A percentile compares a stretch with the other conserved stretches of the same genome.
phyloP scores from a whole-genome alignment of 352 stramenopile genomes.

The Globisporangium paroecandrum region DNA sequence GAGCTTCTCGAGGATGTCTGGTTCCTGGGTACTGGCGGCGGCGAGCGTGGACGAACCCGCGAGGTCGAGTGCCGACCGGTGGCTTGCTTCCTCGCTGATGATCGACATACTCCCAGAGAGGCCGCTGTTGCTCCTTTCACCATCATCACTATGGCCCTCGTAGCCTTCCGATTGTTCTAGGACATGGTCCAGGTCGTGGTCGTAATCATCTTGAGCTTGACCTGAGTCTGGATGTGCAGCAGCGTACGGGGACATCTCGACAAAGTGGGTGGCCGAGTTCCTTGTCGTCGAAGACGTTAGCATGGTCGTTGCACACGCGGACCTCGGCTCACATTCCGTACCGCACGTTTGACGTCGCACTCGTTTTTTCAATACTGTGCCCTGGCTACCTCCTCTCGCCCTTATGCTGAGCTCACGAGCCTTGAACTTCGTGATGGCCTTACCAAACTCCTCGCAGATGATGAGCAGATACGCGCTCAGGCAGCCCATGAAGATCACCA shows the following conservation, averaged over 20 bases:
- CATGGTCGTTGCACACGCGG: background rate
- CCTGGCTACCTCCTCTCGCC: background rate
- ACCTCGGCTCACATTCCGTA: background rate
- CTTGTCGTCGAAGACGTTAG: background rate
- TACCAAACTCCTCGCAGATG: slow-evolving; percentile 13
- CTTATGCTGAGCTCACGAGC: background rate
- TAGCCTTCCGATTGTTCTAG: background rate
- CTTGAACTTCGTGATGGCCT: background rate
- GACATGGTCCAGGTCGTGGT: background rate
- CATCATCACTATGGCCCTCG: background rate
- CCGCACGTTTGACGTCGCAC: background rate
- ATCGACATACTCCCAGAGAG: background rate
- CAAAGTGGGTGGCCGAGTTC: background rate
- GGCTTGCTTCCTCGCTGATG: background rate
- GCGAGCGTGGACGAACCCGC: background rate
- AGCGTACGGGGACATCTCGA: background rate
- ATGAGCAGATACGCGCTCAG: slow-evolving; percentile 15
- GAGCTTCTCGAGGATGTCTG: slow-evolving; percentile 26
- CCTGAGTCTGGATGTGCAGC: background rate
- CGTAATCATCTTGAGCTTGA: background rate
- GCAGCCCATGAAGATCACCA: slow-evolving; percentile 13
- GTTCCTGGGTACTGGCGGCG: background rate
- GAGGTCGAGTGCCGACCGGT: background rate
- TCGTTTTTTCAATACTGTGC: background rate
- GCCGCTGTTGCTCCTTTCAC: too few species aligned